These are phyloP conservation scores for Polychaeton citri DNA, from an alignment of 2,329 filamentous ascomycete genomes.

Conservation along the genomic window DNA sequence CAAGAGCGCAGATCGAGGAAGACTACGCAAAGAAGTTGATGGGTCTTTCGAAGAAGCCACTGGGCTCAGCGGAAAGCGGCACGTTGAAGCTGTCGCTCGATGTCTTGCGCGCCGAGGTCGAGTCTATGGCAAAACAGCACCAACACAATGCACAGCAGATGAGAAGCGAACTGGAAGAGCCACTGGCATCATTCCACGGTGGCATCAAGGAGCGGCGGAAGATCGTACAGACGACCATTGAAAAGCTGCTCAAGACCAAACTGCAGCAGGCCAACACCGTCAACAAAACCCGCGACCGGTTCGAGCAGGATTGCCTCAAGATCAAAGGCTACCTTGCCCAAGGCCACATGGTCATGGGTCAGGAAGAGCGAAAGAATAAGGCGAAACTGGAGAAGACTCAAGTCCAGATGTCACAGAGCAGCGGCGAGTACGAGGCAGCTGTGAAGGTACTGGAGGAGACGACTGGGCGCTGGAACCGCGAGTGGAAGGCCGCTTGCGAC, in stretches of 20 bases:
- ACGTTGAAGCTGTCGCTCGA: constrained; percentile 76
- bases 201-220: constrained; percentile 94
- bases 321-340: constrained; percentile 98
- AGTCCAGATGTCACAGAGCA: constrained; percentile 81
- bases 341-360: constrained; percentile 99
- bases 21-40: constrained; percentile 88
- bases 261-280: constrained; percentile 79
- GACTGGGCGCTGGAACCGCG: constrained; percentile 87
- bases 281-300: constrained; percentile 90
- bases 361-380: constrained; percentile 97
- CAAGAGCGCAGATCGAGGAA: constrained; percentile 86
- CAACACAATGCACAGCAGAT: constrained; percentile 83
- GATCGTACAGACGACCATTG: constrained; percentile 86
- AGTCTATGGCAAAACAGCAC: constrained; percentile 88
- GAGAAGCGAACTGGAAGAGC: constrained; percentile 92
- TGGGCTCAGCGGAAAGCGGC: constrained; percentile 78
- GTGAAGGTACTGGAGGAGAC: constrained; percentile 92
- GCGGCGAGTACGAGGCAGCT: constrained; percentile 83
- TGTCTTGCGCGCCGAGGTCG: constrained; percentile 74
- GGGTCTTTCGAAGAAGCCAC: constrained; percentile 70
- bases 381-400: constrained; percentile 98
- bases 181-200: constrained; percentile 77
- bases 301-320: constrained; percentile 93
- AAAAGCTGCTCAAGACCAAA: constrained; percentile 88
- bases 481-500: constrained; percentile 94